A percentile compares a stretch with the other conserved stretches of the same genome.
These are phyloP conservation scores for Flaveria ramosissima DNA, from an alignment of 129 eudicot species.

Conservation along the genomic window DNA sequence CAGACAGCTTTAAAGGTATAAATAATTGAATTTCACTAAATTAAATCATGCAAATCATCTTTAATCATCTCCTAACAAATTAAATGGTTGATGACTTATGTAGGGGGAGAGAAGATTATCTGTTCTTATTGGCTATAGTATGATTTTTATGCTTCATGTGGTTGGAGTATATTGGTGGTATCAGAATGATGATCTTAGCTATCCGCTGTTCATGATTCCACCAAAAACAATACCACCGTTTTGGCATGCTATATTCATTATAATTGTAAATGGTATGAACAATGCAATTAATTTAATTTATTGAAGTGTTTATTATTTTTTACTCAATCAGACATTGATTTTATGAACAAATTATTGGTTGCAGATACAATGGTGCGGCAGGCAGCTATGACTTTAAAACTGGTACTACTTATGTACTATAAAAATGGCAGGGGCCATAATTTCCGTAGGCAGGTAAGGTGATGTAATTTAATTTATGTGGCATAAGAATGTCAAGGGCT, in stretches of 20 bases:
- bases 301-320: background rate
- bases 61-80: background rate
- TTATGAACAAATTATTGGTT: slow-evolving; percentile 22
- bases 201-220: slow-evolving; percentile 73
- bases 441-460: slow-evolving; percentile 76
- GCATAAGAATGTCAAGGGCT: background rate
- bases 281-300: background rate
- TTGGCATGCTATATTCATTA: slow-evolving; percentile 78
- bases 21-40: background rate
- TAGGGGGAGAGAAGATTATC: slow-evolving; percentile 73
- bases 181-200: slow-evolving; percentile 61
- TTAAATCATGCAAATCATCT: slow-evolving; percentile 5
- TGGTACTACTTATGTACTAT: slow-evolving; percentile 66
- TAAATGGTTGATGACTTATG: slow-evolving; percentile 25
- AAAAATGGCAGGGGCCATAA: slow-evolving; percentile 78
- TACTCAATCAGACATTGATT: background rate
- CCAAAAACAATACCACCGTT: slow-evolving; percentile 82
- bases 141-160: slow-evolving; percentile 61
- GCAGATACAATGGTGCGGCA: slow-evolving; percentile 83
- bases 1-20: slow-evolving; percentile 70
- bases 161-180: slow-evolving; percentile 78
- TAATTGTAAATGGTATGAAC: slow-evolving; percentile 74
- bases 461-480: slow-evolving; percentile 5
- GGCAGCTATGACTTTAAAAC: slow-evolving; percentile 70
- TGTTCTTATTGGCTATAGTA: slow-evolving; percentile 62